A percentile compares a stretch with the other conserved stretches of the same genome.
phyloP scores from a whole-genome alignment of 2,329 filamentous ascomycete genomes.

The Ophiostoma piceae region DNA sequence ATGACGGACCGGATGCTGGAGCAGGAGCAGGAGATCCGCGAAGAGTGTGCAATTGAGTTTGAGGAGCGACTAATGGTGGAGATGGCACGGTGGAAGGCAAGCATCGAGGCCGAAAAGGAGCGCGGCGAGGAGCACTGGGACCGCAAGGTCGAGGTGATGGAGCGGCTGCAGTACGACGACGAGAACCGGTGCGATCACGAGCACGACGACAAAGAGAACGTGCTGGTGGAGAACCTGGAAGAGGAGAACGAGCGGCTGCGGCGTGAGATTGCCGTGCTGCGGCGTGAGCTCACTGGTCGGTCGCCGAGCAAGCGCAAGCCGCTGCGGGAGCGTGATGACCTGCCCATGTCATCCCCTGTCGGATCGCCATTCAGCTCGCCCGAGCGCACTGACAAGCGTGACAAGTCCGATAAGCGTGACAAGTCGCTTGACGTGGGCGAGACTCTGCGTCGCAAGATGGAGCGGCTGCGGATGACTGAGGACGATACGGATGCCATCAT shows the following conservation, averaged over 20 bases:
- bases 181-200: slow-evolving; percentile 28
- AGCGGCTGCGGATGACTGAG: slow-evolving; percentile 46
- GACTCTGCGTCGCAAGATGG: slow-evolving; percentile 45
- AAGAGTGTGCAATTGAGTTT: slow-evolving; percentile 84
- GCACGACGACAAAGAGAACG: slow-evolving; percentile 55
- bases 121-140: slow-evolving; percentile 80
- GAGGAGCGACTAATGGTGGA: slow-evolving; percentile 71
- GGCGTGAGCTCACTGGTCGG: slow-evolving; percentile 58
- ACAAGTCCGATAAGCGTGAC: neutral
- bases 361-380: slow-evolving; percentile 13
- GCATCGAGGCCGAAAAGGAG: slow-evolving; percentile 72
- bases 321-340: slow-evolving; percentile 51
- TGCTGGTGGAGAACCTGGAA: slow-evolving; percentile 59
- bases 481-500: slow-evolving; percentile 29
- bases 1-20: slow-evolving; percentile 61
- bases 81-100: slow-evolving; percentile 73
- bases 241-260: slow-evolving; percentile 66
- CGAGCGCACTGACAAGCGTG: slow-evolving; percentile 24
- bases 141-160: slow-evolving; percentile 64
- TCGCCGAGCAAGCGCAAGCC: slow-evolving; percentile 59
- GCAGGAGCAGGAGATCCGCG: slow-evolving; percentile 77
- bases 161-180: slow-evolving; percentile 35
- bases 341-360: slow-evolving; percentile 27
- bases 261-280: slow-evolving; percentile 58
- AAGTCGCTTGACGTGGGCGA: slow-evolving; percentile 16